Percentiles rank a stretch among this genome's conserved stretches.
Conservation (phyloP, 2,329 filamentous ascomycete genomes). For the Scytalidium sp. region DNA sequence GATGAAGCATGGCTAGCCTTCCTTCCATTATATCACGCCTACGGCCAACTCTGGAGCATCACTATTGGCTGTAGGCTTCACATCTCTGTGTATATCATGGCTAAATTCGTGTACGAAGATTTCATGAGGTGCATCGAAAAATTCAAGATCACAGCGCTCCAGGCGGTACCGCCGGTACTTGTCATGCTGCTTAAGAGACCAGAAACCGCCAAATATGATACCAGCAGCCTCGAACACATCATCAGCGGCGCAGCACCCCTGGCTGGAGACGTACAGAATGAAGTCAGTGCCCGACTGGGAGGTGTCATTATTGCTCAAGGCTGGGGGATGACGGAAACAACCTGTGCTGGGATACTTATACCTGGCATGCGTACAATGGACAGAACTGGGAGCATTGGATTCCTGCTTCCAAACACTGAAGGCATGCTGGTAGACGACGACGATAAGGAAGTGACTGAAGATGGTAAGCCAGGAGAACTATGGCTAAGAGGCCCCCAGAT, state of each 20-base stretch:
- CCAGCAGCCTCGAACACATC: conserved; percentile 60
- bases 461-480: conserved; percentile 60
- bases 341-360: conserved; percentile 39
- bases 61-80: background rate
- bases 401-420: conserved; percentile 46
- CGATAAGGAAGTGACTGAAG: conserved; percentile 42
- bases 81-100: conserved; percentile 2
- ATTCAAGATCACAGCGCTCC: conserved; percentile 36
- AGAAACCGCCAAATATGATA: conserved; percentile 60
- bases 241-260: conserved; percentile 69
- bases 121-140: conserved; percentile 3
- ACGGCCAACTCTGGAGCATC: conserved; percentile 29
- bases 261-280: background rate
- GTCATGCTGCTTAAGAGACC: conserved; percentile 71
- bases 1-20: conserved; percentile 32
- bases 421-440: conserved; percentile 51
- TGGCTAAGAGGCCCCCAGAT: conserved; percentile 70
- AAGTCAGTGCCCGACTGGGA: conserved; percentile 27
- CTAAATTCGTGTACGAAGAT: background rate
- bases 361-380: conserved; percentile 35
- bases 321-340: conserved; percentile 61
- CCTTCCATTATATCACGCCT: conserved; percentile 72
- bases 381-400: conserved; percentile 46
- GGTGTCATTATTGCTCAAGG: conserved; percentile 47
- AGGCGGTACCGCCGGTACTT: conserved; percentile 70